A percentile compares a stretch with the other conserved stretches of the same genome.
Conservation (phyloP, 176 grass and related monocot species). For the Chrysopogon serrulatus region DNA sequence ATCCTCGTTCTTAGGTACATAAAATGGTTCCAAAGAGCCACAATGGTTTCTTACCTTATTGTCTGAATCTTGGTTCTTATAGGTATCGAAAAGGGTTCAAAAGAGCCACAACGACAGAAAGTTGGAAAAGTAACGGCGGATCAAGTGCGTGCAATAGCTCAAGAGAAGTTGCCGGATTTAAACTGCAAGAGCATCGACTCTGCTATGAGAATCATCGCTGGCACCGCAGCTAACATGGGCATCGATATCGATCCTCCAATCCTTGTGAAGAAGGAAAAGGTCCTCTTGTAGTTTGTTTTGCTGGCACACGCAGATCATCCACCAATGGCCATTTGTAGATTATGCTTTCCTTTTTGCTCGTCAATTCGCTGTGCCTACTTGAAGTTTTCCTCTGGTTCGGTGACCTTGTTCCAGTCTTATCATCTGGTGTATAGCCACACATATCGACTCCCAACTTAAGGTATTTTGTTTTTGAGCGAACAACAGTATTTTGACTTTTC, state of each 20-base stretch:
- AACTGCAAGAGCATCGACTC: slow-evolving; percentile 90
- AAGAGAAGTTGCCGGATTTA: slow-evolving; percentile 85
- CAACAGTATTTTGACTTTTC: too few species aligned
- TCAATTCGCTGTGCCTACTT: neutral
- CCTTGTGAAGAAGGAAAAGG: slow-evolving; percentile 69
- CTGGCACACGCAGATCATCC: neutral
- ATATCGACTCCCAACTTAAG: too few species aligned
- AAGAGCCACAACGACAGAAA: slow-evolving; percentile 61
- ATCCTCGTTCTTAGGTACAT: neutral
- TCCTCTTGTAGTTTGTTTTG: slow-evolving; percentile 41
- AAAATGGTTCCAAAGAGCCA: neutral
- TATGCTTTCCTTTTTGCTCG: slow-evolving; percentile 18
- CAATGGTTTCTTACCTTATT: neutral
- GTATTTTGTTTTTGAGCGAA: too few species aligned
- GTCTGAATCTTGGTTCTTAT: slow-evolving; percentile 34
- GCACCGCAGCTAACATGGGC: slow-evolving; percentile 94
- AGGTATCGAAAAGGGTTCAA: slow-evolving; percentile 81
- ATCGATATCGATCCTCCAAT: slow-evolving; percentile 80
- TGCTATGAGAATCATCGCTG: slow-evolving; percentile 88
- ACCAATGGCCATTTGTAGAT: slow-evolving; percentile 34
- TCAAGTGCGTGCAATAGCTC: slow-evolving; percentile 73
- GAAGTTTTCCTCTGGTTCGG: neutral
- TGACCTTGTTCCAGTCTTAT: neutral
- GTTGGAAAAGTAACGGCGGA: slow-evolving; percentile 80
- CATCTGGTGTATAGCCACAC: neutral